phyloP scores from a whole-genome alignment of 1,139 yeast genomes.

The Suzukiozyma palmioleophila region DNA sequence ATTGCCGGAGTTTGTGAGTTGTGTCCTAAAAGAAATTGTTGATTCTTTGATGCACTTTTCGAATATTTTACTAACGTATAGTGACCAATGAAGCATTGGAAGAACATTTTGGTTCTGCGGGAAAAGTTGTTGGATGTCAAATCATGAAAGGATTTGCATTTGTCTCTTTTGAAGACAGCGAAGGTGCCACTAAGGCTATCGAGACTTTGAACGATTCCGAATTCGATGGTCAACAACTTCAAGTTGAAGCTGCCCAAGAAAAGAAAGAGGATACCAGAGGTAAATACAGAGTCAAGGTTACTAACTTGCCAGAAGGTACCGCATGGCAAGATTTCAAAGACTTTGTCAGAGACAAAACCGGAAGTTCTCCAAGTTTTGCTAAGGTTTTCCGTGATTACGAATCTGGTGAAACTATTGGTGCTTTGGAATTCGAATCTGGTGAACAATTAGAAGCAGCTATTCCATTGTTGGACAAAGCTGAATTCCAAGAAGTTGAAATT shows the following conservation, averaged over 20 bases:
- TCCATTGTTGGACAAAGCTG: conserved; percentile 64
- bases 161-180: conserved; percentile 63
- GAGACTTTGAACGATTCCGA: conserved; percentile 55
- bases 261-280: conserved; percentile 59
- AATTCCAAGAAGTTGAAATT: conserved; percentile 62
- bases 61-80: conserved; percentile 12
- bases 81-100: conserved; percentile 56
- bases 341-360: conserved; percentile 67
- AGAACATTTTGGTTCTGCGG: conserved; percentile 61
- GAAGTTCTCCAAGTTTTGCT: conserved; percentile 64
- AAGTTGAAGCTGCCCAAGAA: conserved; percentile 66
- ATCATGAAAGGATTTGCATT: conserved; percentile 75
- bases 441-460: conserved; percentile 72
- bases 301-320: conserved; percentile 67
- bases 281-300: conserved; percentile 65
- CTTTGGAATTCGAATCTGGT: conserved; percentile 70
- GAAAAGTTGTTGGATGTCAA: conserved; percentile 64
- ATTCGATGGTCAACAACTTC: conserved; percentile 60
- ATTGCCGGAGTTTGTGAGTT: conserved; percentile 1
- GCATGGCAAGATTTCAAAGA: conserved; percentile 88
- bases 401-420: conserved; percentile 64
- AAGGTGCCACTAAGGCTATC: conserved; percentile 62
- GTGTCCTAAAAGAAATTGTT: background rate
- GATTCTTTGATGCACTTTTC: background rate
- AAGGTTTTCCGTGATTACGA: conserved; percentile 61